These are phyloP conservation scores for Clonostachys byssicola DNA, from an alignment of 2,329 filamentous ascomycete species.

Conservation along the genomic window DNA sequence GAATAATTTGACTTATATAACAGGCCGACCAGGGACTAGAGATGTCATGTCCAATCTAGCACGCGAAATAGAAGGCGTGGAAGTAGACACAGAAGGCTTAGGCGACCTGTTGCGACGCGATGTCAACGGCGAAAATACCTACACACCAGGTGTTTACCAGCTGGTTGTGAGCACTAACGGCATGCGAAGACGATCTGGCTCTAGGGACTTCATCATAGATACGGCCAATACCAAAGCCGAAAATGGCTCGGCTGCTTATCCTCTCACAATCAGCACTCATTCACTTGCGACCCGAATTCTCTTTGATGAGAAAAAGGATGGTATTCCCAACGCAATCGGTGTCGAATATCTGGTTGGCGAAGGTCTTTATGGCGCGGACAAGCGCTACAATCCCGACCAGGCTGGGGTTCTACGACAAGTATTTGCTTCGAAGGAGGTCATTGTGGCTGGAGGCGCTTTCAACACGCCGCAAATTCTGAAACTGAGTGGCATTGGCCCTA, in stretches of 20 bases:
- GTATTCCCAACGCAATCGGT: constrained; percentile 26
- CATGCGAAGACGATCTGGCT: not conserved
- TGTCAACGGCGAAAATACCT: not conserved
- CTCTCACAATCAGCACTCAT: constrained; percentile 4
- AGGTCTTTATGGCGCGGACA: constrained; percentile 11
- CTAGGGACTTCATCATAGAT: not conserved
- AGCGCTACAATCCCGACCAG: not conserved
- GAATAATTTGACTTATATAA: no score
- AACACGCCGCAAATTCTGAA: constrained; percentile 50
- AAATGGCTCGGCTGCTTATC: not conserved
- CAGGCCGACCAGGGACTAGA: no score
- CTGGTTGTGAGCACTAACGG: not conserved
- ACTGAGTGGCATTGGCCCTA: constrained; percentile 42
- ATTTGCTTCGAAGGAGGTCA: constrained; percentile 28
- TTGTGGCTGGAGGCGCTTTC: constrained; percentile 45
- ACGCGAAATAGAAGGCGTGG: no score
- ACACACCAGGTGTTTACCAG: constrained; percentile 12
- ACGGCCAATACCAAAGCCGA: not conserved
- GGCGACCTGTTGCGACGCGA: constrained; percentile 17
- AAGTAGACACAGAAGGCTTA: constrained; percentile 1
- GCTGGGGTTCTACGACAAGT: not conserved
- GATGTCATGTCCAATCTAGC: no score
- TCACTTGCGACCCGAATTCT: constrained; percentile 5
- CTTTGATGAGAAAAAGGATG: not conserved
- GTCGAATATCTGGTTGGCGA: constrained; percentile 19